phyloP scores from a whole-genome alignment of 805 yeast genomes.

The Helenozyma baotianmanensis region DNA sequence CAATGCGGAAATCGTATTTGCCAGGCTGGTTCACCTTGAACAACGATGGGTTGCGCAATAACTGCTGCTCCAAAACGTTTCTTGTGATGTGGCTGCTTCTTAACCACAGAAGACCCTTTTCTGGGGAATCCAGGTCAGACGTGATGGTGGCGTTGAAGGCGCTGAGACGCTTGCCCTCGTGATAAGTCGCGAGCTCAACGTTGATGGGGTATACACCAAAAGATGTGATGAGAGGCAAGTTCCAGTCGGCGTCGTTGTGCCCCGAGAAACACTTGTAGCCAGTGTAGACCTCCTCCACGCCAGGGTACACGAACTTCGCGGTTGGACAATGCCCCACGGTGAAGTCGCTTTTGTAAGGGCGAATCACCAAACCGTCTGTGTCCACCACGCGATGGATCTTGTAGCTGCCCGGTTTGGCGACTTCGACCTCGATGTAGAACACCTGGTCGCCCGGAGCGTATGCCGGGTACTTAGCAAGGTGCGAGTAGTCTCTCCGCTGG shows the following conservation, averaged over 20 bases:
- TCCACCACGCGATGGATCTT: constrained; percentile 66
- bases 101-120: constrained; percentile 30
- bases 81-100: constrained; percentile 20
- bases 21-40: constrained; percentile 18
- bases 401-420: constrained; percentile 72
- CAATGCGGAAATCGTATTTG: constrained; percentile 30
- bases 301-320: constrained; percentile 48
- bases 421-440: constrained; percentile 60
- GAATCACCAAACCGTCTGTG: constrained; percentile 52
- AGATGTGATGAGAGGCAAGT: constrained; percentile 47
- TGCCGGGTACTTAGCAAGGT: constrained; percentile 21
- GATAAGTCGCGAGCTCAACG: constrained; percentile 21
- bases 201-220: constrained; percentile 71
- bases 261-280: constrained; percentile 52
- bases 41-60: constrained; percentile 24
- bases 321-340: constrained; percentile 74
- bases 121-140: too few relatives aligned
- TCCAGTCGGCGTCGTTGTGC: constrained; percentile 40
- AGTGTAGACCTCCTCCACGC: constrained; percentile 14
- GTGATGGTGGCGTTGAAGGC: constrained; percentile 22
- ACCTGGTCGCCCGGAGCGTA: constrained; percentile 34
- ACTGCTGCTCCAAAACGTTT: constrained; percentile 32
- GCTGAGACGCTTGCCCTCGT: constrained; percentile 22
- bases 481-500: constrained; percentile 26
- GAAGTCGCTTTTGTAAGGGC: constrained; percentile 57